Evolutionary conservation across 2,329 filamentous ascomycete species (phyloP), one percentile per base, ranked within the genome.

Genomic region (Talaromyces piceae): DNA sequence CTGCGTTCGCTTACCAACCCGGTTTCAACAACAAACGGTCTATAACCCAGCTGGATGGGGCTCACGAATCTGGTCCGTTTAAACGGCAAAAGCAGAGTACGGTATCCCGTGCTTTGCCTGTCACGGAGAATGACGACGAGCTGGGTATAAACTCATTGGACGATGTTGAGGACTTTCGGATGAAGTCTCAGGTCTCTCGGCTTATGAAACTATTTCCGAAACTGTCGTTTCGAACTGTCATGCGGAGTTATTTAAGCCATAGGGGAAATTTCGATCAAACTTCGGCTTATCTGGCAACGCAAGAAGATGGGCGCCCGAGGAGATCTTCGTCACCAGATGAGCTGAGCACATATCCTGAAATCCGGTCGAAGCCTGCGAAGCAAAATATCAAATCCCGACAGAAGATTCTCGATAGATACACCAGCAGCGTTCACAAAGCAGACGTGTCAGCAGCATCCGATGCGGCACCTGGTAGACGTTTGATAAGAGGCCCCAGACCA

Each of bases 361-460:
- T 46, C 37, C 23, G 26, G 22, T 16, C 9, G 18, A 47, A 48
- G n/a, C 48, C 47, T 1, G 46, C 46, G 2, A 53, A 53, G 9
- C 51, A 53, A 20, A 53, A 49, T 20, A 53, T 53, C 41, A 53
- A 53, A 20, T 53, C 51, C 5, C 48, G 46, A n/a, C 51, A 53
- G n/a, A 76, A 74, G 53, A 81, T 87, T 51, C 75, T 79, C 53
- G 75, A 83, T 54, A 82, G 80, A 60, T 84, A 53, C 25, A 49
- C 46, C 3, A 25, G 46, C 47, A 53, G 49, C 16, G 51, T 53
- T 2, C 51, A 49, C 7, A 41, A 43, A 33, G 49, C 44, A 28
- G 47, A 53, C 12, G 41, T 27, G n/a, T 28, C 37, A 25, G 41
- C 41, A 49, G 6, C 66, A 69, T 43, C 62, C 67, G 9, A 62